Evolutionary conservation across 106 monocot species (phyloP), one percentile per base, ranked within the genome.

Genomic region (Phalaenopsis aphrodite): DNA sequence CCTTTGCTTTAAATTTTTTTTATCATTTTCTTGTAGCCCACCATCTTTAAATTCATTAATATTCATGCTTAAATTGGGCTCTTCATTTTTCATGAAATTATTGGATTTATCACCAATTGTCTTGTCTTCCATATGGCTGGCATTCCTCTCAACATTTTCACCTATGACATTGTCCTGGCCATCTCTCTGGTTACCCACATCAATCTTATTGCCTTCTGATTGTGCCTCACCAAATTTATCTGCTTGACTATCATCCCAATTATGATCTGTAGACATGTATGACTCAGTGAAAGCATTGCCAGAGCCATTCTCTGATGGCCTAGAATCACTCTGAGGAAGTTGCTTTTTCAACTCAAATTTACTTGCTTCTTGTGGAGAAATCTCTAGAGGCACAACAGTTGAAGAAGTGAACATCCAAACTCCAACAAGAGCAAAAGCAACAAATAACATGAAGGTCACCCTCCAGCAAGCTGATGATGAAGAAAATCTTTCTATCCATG

Each of bases 321-420:
- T 76, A 41, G 78, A 52, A 56, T 84, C 81, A 77, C 81, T 52
- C 52, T 52, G 52, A 52, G 52, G 12, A 52, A 52, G 52, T 41
- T 83, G 56, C 12, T 85, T 48, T 48, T 84, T 86, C 12, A 71
- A 57, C 48, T 72, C 86, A 10, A 86, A 76, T 68, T 85, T 87
- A 21, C 47, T 76, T 66, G 78, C 83, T 17, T 56, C 81, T 8
- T 61, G 14, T 30, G 80, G 56, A 72, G 88, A 82, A 46, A 87
- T 58, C 5, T 89, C 82, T 24, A 81, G 81, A 8, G 93, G 91
- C 48, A 84, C 79, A 61, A 93, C 82, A 19, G 83, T 80, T 16
- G 84, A 86, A 39, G 91, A 93, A 61, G 91, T 87, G 83, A 88
- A 82, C 91, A 93, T 91, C 95, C 95, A 96, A 48, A 96, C 85